Conservation (phyloP, 192 early-diverging fungal species). For the Mortierella hygrophila region DNA sequence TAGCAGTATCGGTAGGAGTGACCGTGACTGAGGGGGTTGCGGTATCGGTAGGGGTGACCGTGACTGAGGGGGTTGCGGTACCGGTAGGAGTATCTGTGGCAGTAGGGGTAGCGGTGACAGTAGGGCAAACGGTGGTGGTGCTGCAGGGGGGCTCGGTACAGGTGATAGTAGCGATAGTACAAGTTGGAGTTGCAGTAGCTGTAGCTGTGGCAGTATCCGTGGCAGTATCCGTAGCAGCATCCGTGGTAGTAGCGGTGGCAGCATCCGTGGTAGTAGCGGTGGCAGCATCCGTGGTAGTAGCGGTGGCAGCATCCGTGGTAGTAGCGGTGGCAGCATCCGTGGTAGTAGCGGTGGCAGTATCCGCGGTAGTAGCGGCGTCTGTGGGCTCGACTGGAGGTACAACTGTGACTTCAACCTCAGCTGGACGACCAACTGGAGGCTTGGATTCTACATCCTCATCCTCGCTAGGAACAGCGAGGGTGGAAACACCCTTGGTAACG, state of each 20-base stretch:
- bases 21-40: no score
- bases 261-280: neutral
- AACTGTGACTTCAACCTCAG: neutral
- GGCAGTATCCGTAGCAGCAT: neutral
- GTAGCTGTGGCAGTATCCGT: neutral
- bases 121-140: constrained; percentile 10
- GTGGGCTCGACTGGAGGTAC: neutral
- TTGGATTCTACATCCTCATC: neutral
- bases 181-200: neutral
- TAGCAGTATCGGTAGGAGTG: no score
- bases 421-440: neutral
- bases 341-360: neutral
- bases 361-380: neutral
- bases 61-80: no score
- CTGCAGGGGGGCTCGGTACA: neutral
- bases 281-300: neutral
- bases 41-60: no score
- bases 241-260: neutral
- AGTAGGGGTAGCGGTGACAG: neutral
- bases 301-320: neutral
- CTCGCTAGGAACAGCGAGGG: neutral
- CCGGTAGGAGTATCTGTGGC: no score
- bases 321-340: neutral
- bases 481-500: neutral
- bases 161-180: constrained; percentile 12